These are phyloP conservation scores for Plectranthus barbatus DNA, from an alignment of 257 asterid species.

Conservation along the genomic window DNA sequence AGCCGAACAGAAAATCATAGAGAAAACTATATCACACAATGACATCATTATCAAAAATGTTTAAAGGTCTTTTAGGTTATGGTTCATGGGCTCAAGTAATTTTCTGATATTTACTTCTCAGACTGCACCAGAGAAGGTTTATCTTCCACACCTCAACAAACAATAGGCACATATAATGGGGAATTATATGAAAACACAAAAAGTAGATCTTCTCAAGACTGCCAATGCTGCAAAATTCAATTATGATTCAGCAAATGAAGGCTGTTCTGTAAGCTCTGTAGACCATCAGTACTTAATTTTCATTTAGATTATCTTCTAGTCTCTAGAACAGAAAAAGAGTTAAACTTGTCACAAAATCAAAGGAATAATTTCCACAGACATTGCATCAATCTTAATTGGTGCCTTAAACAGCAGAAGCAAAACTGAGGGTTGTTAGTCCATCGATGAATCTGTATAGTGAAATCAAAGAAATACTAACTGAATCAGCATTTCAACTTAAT, in stretches of 20 bases:
- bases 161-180: background rate
- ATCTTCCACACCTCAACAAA: conserved; percentile 1
- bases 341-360: background rate
- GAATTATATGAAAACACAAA: background rate
- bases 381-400: conserved; percentile 5
- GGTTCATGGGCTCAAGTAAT: background rate
- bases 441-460: background rate
- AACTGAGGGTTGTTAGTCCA: background rate
- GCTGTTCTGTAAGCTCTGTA: conserved; percentile 3
- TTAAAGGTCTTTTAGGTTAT: background rate
- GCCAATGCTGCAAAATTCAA: background rate
- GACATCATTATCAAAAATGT: background rate
- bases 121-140: background rate
- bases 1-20: conserved; percentile 2
- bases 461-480: background rate
- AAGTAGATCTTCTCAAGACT: background rate
- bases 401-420: background rate
- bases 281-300: background rate
- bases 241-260: conserved; percentile 10
- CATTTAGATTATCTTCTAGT: background rate
- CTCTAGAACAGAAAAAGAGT: background rate
- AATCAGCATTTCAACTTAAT: conserved; percentile 10
- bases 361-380: background rate
- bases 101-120: background rate
- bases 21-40: conserved; percentile 2